phyloP scores from a whole-genome alignment of 2,329 filamentous ascomycete species.

The Colletotrichum higginsianum region DNA sequence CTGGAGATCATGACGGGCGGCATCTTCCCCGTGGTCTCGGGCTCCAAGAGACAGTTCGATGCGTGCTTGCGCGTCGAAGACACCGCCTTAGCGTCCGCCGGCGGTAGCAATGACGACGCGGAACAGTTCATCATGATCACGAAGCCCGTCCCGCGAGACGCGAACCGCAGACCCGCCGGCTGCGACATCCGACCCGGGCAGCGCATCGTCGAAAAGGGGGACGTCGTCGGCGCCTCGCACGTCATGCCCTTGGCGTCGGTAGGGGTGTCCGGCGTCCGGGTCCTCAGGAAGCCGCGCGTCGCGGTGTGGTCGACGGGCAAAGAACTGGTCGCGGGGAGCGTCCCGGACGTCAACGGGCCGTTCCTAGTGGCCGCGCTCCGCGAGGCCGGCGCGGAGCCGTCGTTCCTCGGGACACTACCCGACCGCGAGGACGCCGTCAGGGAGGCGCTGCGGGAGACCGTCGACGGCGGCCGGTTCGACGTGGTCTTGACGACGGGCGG shows the following conservation, averaged over 20 bases:
- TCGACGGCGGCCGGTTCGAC: constrained; percentile 3
- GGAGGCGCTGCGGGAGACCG: neutral
- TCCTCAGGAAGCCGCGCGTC: constrained; percentile 4
- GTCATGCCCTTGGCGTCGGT: neutral
- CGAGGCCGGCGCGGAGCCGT: constrained; percentile 18
- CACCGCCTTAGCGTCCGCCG: neutral
- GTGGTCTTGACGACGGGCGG: constrained; percentile 19
- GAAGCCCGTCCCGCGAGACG: constrained; percentile 12
- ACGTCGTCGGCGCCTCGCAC: neutral
- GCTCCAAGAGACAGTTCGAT: constrained; percentile 17
- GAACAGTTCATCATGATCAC: constrained; percentile 26
- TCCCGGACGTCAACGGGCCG: constrained; percentile 24
- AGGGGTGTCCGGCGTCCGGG: neutral
- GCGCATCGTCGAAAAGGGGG: neutral
- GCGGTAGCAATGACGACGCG: no score
- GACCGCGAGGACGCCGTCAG: neutral
- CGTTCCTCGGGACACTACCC: constrained; percentile 4
- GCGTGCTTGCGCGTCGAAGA: constrained; percentile 39
- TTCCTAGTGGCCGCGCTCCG: constrained; percentile 10
- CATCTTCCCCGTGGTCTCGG: neutral
- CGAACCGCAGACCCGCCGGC: constrained; percentile 22
- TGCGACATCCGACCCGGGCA: constrained; percentile 19
- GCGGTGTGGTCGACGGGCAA: constrained; percentile 14
- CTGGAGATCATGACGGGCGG: constrained; percentile 4
- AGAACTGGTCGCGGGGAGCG: neutral